These are phyloP conservation scores for Gentiana straminea DNA, from an alignment of 257 asterid genomes.

Conservation along the genomic window DNA sequence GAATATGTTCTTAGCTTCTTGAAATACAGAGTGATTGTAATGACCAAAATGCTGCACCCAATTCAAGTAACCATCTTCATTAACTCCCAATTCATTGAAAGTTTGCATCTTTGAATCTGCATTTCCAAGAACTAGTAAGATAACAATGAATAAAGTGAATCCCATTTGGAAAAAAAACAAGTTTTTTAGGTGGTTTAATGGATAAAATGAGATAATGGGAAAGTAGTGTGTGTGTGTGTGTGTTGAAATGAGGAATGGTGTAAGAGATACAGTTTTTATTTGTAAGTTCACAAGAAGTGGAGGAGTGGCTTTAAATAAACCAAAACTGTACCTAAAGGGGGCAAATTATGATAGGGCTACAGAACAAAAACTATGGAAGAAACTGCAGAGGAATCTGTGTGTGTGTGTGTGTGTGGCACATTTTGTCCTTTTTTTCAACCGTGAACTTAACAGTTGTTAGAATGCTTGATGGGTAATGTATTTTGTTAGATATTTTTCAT, in stretches of 20 bases:
- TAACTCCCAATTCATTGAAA: constrained; percentile 15
- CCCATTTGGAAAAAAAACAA: constrained; percentile 9
- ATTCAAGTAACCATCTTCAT: constrained; percentile 31
- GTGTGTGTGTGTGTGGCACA: constrained; percentile 16
- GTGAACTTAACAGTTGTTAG: constrained; percentile 5
- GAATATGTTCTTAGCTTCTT: constrained; percentile 46
- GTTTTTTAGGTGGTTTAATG: not conserved
- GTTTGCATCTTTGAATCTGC: constrained; percentile 20
- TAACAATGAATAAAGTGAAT: constrained; percentile 4
- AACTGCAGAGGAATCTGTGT: constrained; percentile 20
- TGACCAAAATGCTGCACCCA: constrained; percentile 53
- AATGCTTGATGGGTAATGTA: constrained; percentile 22
- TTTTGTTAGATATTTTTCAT: not conserved
- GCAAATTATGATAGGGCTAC: constrained; percentile 12
- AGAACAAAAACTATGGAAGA: constrained; percentile 9
- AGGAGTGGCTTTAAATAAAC: not conserved
- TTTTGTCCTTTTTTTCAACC: constrained; percentile 20
- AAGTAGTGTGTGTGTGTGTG: not conserved
- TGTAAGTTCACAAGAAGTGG: not conserved
- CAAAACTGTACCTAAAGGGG: not conserved
- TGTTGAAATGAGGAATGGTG: not conserved
- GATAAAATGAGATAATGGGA: constrained; percentile 1
- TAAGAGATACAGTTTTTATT: not conserved
- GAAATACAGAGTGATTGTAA: constrained; percentile 38
- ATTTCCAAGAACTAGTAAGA: constrained; percentile 9